Evolutionary conservation across 1,284 basidiomycete species (phyloP), one percentile per base, ranked within the genome.

Genomic region (Mycena citricolor): DNA sequence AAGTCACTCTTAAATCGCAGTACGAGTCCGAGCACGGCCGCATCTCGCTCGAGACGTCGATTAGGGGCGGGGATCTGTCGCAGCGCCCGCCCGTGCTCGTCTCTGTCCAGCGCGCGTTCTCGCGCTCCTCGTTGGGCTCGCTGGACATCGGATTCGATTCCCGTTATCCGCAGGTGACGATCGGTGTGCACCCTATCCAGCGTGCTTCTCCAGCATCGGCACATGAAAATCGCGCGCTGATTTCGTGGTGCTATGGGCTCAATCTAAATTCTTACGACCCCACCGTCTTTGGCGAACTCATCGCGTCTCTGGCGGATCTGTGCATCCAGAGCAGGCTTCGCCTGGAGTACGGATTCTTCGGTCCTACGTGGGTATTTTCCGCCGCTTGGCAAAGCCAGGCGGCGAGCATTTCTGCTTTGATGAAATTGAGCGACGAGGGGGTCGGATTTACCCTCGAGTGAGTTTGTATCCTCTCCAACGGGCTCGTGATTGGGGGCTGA

Each of bases 401-500:
- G 17, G 51, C 51, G 19, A 62, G 64, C 47, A 44, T 69, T 20
- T 54, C 55, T 23, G 57, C 62, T 6, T 49, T 54, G n/a, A 54
- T 70, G n/a, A 54, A 58, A 28, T 30, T 70, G 13, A 59, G 54
- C 38, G 28, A 55, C n/a, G 29, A 53, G 2, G 69, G 62, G 11
- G 57, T 71, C 17, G 45, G 64, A 16, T 50, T 70, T 24, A 55
- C 57, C 38, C 30, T 73, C 25, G 66, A 69, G 72, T 71, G 22
- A 39, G 68, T 67, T 20, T 16, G 17, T 39, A 34, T 39, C 6
- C 35, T 42, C 8, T 39, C n/a, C n/a, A n/a, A n/a, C n/a, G n/a
- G n/a, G n/a, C n/a, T n/a, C n/a, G n/a, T n/a, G n/a, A n/a, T n/a
- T n/a, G n/a, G n/a, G n/a, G n/a, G n/a, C n/a, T n/a, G n/a, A n/a